Conservation (phyloP, 1,139 yeast genomes). For the Saccharomycopsis crataegensis region DNA sequence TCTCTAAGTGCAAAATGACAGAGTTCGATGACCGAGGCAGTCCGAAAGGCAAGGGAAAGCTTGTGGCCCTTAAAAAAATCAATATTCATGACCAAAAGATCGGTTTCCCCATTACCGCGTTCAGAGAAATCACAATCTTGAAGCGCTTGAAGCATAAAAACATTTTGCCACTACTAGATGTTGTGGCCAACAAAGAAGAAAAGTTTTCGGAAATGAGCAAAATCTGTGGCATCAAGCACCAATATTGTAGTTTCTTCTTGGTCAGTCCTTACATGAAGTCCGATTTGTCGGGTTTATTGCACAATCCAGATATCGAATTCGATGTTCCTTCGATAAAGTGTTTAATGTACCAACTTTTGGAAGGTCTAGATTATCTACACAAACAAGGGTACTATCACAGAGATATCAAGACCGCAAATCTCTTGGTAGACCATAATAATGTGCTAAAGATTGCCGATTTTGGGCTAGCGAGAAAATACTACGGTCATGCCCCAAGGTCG, state of each 20-base stretch:
- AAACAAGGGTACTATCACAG: conserved; percentile 66
- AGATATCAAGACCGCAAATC: conserved; percentile 92
- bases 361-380: conserved; percentile 80
- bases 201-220: conserved; percentile 25
- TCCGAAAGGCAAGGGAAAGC: conserved; percentile 27
- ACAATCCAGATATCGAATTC: conserved; percentile 66
- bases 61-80: conserved; percentile 82
- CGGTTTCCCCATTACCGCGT: conserved; percentile 92
- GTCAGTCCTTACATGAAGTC: conserved; percentile 92
- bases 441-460: conserved; percentile 85
- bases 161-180: conserved; percentile 71
- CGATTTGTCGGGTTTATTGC: conserved; percentile 87
- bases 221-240: not conserved
- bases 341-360: conserved; percentile 67
- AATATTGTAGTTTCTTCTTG: conserved; percentile 49
- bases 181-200: conserved; percentile 47
- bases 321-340: conserved; percentile 71
- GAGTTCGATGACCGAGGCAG: not conserved
- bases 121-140: conserved; percentile 83
- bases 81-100: conserved; percentile 79
- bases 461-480: conserved; percentile 79
- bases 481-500: conserved; percentile 56
- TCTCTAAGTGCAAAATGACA: conserved; percentile 32
- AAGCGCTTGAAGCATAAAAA: conserved; percentile 64
- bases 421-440: conserved; percentile 71